A percentile compares a stretch with the other conserved stretches of the same genome.
phyloP scores from a whole-genome alignment of 2,329 filamentous ascomycete genomes.

The Aspergillus nomiae region DNA sequence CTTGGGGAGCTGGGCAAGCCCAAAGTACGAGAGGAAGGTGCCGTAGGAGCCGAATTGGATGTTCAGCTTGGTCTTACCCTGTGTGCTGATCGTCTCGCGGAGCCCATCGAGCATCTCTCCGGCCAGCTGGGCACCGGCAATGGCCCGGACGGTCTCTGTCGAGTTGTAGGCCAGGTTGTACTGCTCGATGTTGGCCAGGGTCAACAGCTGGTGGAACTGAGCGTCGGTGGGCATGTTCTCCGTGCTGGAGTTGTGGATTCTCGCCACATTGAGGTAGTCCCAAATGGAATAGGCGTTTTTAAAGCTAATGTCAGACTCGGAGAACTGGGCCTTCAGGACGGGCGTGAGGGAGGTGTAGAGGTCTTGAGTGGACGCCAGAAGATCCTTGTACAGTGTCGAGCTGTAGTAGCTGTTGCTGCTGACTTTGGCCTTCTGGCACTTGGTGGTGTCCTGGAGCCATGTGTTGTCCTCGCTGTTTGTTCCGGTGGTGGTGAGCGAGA shows the following conservation, averaged over 20 bases:
- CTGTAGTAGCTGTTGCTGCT: constrained; percentile 59
- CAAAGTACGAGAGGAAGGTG: constrained; percentile 64
- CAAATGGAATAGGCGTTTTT: constrained; percentile 65
- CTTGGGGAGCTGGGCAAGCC: constrained; percentile 54
- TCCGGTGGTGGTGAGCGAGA: constrained; percentile 47
- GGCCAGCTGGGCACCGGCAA: constrained; percentile 64
- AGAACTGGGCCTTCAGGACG: constrained; percentile 53
- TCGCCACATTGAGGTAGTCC: constrained; percentile 61
- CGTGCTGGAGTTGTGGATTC: constrained; percentile 55
- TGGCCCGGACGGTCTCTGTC: constrained; percentile 49
- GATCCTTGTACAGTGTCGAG: constrained; percentile 45
- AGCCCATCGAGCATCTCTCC: constrained; percentile 59
- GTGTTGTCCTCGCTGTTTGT: constrained; percentile 13
- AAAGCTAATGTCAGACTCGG: constrained; percentile 49
- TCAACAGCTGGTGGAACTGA: constrained; percentile 64
- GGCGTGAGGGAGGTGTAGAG: constrained; percentile 55
- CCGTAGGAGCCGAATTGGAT: constrained; percentile 66
- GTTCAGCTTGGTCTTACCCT: constrained; percentile 44
- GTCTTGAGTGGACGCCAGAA: constrained; percentile 48
- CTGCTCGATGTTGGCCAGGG: constrained; percentile 78
- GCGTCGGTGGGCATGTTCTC: neutral
- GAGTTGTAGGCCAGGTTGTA: constrained; percentile 81
- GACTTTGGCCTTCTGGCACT: constrained; percentile 46
- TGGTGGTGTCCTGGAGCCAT: neutral
- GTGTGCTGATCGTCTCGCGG: constrained; percentile 41